Conservation (phyloP, 2,329 filamentous ascomycete genomes). For the Colletotrichum liaoningense region DNA sequence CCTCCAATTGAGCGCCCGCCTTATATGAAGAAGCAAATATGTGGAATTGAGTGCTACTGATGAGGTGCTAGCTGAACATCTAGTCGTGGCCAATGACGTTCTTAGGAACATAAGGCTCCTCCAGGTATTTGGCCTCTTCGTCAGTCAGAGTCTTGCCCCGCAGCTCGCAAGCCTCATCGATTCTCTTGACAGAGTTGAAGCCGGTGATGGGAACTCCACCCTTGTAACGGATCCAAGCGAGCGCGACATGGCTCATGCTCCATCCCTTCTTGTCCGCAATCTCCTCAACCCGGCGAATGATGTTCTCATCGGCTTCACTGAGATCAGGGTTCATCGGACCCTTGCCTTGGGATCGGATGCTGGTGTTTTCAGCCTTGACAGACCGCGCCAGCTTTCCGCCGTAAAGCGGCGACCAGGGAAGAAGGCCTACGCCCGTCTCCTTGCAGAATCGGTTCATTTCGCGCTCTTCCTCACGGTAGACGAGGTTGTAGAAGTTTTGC, state of each 20-base stretch:
- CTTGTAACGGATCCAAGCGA: conserved; percentile 28
- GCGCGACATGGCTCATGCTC: conserved; percentile 33
- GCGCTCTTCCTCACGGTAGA: conserved; percentile 70
- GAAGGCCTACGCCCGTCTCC: conserved; percentile 51
- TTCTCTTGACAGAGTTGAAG: conserved; percentile 25
- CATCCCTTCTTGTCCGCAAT: conserved; percentile 28
- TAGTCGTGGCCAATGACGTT: conserved; percentile 41
- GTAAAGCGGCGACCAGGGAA: conserved; percentile 34
- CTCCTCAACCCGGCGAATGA: conserved; percentile 32
- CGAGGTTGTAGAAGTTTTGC: conserved; percentile 66
- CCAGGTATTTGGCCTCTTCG: conserved; percentile 26
- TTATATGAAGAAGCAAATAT: neutral
- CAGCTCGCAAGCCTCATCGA: conserved; percentile 29
- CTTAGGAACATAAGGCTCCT: conserved; percentile 29
- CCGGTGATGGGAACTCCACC: conserved; percentile 31
- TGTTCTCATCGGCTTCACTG: conserved; percentile 14
- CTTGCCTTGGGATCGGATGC: conserved; percentile 1
- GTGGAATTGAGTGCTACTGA: neutral
- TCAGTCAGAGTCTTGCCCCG: conserved; percentile 21
- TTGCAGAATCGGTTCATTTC: conserved; percentile 56
- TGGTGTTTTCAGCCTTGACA: neutral
- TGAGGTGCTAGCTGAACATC: neutral
- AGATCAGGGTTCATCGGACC: neutral
- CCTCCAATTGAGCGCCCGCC: neutral
- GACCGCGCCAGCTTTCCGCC: conserved; percentile 25